phyloP scores from a whole-genome alignment of 495 filamentous ascomycete genomes.

The Cercophora scortea region DNA sequence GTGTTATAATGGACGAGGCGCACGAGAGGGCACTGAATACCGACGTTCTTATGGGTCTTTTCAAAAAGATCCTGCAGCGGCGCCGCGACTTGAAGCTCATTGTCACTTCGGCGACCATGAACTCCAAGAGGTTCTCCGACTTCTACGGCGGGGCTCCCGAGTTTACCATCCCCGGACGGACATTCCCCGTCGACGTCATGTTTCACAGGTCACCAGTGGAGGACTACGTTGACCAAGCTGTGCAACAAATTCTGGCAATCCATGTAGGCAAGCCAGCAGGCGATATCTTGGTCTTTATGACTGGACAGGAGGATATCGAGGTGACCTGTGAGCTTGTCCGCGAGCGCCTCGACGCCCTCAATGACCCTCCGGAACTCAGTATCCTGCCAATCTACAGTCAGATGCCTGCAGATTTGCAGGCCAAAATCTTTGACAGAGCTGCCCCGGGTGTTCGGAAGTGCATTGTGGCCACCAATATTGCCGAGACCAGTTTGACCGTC shows the following conservation, averaged over 20 bases:
- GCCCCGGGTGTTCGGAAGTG: conserved; percentile 88
- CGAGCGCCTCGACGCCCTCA: conserved; percentile 82
- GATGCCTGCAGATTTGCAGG: conserved; percentile 96
- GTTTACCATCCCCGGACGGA: conserved; percentile 92
- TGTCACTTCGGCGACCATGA: conserved; percentile 98
- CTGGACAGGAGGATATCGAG: conserved; percentile 97
- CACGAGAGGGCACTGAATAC: conserved; percentile 97
- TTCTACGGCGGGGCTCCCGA: conserved; percentile 98
- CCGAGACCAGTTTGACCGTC: conserved; percentile 95
- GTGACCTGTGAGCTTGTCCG: conserved; percentile 88
- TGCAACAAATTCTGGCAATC: conserved; percentile 95
- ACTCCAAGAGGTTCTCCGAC: conserved; percentile 87
- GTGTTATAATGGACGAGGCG: conserved; percentile 99
- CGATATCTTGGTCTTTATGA: conserved; percentile 99
- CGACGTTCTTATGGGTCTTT: conserved; percentile 92
- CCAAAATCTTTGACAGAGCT: conserved; percentile 93
- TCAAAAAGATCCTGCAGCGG: conserved; percentile 91
- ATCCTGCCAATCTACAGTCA: conserved; percentile 98
- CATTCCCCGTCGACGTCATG: conserved; percentile 95
- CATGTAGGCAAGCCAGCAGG: conserved; percentile 87
- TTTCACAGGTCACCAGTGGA: conserved; percentile 93
- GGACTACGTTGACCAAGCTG: conserved; percentile 95
- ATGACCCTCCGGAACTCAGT: conserved; percentile 89
- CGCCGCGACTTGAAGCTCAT: conserved; percentile 92
- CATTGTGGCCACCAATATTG: conserved; percentile 98